Percentiles rank a stretch among this genome's conserved stretches.
Conservation (phyloP, 2,329 filamentous ascomycete species). For the Furcasterigmium sp. region DNA sequence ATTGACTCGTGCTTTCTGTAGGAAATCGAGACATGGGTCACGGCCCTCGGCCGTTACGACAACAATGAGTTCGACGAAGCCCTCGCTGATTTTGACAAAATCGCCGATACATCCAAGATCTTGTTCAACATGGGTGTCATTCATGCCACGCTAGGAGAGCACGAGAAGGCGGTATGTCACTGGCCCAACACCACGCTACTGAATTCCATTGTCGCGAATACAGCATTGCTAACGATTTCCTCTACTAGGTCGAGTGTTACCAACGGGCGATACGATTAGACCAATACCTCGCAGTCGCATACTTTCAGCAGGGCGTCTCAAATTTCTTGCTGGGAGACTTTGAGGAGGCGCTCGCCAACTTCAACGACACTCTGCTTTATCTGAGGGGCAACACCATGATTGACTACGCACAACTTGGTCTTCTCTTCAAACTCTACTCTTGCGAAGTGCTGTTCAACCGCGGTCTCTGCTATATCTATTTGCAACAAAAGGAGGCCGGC, state of each 20-base stretch:
- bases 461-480: conserved; percentile 93
- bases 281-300: conserved; percentile 93
- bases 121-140: conserved; percentile 98
- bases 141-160: conserved; percentile 91
- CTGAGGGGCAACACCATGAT: conserved; percentile 95
- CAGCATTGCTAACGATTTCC: not conserved
- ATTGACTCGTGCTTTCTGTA: conserved; percentile 26
- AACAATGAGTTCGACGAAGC: conserved; percentile 96
- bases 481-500: conserved; percentile 85
- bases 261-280: conserved; percentile 87
- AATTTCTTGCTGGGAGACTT: conserved; percentile 97
- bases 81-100: conserved; percentile 74
- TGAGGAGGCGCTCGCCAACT: conserved; percentile 94
- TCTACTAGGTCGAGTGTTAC: conserved; percentile 79
- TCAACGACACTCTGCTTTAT: conserved; percentile 95
- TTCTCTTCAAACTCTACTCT: conserved; percentile 95
- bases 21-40: conserved; percentile 99
- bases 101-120: conserved; percentile 95
- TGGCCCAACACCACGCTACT: too few relatives aligned
- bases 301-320: conserved; percentile 97
- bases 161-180: conserved; percentile 80
- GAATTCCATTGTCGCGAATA: too few relatives aligned
- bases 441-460: conserved; percentile 98
- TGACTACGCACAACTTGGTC: conserved; percentile 91
- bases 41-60: conserved; percentile 86